Evolutionary conservation across 768 basidiomycete species (phyloP), one percentile per base, ranked within the genome.

Genomic region (Imleria badia): DNA sequence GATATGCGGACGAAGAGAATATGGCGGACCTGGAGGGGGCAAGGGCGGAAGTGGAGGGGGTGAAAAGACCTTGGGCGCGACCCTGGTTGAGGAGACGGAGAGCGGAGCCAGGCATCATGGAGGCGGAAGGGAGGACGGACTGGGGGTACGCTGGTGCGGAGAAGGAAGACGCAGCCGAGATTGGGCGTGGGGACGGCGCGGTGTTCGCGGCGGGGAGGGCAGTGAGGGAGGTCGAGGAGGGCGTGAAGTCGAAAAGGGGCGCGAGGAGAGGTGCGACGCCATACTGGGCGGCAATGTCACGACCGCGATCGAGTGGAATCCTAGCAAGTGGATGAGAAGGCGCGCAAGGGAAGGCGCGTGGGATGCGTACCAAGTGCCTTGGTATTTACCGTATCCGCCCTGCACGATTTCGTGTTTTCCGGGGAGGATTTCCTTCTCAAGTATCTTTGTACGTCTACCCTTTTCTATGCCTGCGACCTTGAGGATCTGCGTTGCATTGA

Each of bases 391-490:
- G 69, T 98, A 98, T 30, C 97, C 97, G 36, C 97, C 97, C 72
- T 98, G 97, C 6, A 99, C 93, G 70, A 98, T 98, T 73, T 99
- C 96, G 72, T 97, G 93, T 72, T 89, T 88, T 44, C 94, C 94
- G 52, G 90, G 89, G 40, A 95, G 81, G 58, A 99, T 93, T 75
- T 99, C 96, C 72, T 95, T 97, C 79, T 98, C 91, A 14, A 93
- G 77, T 50, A 98, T 97, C 81, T 98, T 98, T 15, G 96, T 98
- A 38, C 97, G 82, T 41, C 89, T 84, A 1, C 94, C 94, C 73
- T 99, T 99, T 76, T 96, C 94, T 57, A 98, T 90, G 39, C 97
- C 97, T 7, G 96, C 95, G 36, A 99, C 96, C 74, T 99, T 99
- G 62, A 99, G 84, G 58, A 99, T 98, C 72, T 99, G 97, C 3